phyloP scores from a whole-genome alignment of 345 rosid species.

The Citrus inodora region DNA sequence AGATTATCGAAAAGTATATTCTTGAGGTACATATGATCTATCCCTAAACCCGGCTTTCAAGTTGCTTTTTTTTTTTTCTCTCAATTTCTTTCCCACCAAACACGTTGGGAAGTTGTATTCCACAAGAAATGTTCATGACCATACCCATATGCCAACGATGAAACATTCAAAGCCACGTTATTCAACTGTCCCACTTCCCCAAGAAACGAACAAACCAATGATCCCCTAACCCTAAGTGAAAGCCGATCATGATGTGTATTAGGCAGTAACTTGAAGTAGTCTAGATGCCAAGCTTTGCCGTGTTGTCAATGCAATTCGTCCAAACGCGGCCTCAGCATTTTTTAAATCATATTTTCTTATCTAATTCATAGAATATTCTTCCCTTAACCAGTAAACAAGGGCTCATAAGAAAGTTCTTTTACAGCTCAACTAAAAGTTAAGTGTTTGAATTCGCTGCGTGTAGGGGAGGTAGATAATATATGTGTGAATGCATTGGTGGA shows the following conservation, averaged over 20 bases:
- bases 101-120: background rate
- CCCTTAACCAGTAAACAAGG: constrained; percentile 13
- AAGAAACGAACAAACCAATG: constrained; percentile 7
- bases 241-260: background rate
- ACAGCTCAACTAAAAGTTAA: no score
- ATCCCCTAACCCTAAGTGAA: background rate
- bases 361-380: constrained; percentile 11
- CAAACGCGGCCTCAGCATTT: constrained; percentile 4
- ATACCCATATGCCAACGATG: background rate
- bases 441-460: constrained; percentile 23
- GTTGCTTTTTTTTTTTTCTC: background rate
- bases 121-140: background rate
- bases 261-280: background rate
- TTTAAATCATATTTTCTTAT: background rate
- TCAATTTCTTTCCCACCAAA: constrained; percentile 7
- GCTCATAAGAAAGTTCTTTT: background rate
- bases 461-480: constrained; percentile 2
- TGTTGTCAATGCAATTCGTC: background rate
- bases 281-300: background rate
- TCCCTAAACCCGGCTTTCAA: background rate
- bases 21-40: background rate
- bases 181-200: constrained; percentile 10
- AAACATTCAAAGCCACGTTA: constrained; percentile 12
- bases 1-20: background rate
- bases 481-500: background rate